phyloP scores from a whole-genome alignment of 2,329 filamentous ascomycete genomes.

The Scytalidium sp. region DNA sequence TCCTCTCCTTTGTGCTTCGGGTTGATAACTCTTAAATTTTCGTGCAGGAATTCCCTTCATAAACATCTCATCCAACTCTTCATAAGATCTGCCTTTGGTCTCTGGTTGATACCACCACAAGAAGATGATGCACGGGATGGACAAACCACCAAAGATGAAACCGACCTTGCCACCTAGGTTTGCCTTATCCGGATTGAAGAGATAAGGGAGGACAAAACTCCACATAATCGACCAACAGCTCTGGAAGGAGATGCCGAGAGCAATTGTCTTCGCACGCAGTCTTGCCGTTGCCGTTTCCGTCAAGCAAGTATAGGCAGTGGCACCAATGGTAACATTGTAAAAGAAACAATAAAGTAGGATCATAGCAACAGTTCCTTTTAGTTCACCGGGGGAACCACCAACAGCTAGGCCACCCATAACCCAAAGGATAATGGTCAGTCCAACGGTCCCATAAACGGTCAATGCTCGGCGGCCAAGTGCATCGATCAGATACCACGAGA shows the following conservation, averaged over 20 bases:
- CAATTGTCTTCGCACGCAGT: constrained; percentile 20
- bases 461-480: constrained; percentile 7
- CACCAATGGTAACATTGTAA: constrained; percentile 33
- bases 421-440: constrained; percentile 6
- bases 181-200: constrained; percentile 24
- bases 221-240: constrained; percentile 18
- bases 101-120: constrained; percentile 35
- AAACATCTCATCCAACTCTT: constrained; percentile 11
- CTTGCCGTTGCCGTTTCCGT: constrained; percentile 19
- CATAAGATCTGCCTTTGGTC: constrained; percentile 13
- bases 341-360: constrained; percentile 8
- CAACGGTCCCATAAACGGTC: constrained; percentile 4
- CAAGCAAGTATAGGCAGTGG: constrained; percentile 22
- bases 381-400: not conserved
- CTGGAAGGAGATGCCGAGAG: constrained; percentile 14
- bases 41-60: constrained; percentile 4
- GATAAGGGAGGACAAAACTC: constrained; percentile 33
- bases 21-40: constrained; percentile 7
- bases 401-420: constrained; percentile 6
- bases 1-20: too few relatives aligned
- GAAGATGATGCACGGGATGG: constrained; percentile 28
- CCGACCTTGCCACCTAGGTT: constrained; percentile 36
- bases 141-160: constrained; percentile 34
- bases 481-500: constrained; percentile 14
- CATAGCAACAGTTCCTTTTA: constrained; percentile 2